These are phyloP conservation scores for Forsythia suspensa DNA, from an alignment of 257 asterid genomes.

Conservation along the genomic window DNA sequence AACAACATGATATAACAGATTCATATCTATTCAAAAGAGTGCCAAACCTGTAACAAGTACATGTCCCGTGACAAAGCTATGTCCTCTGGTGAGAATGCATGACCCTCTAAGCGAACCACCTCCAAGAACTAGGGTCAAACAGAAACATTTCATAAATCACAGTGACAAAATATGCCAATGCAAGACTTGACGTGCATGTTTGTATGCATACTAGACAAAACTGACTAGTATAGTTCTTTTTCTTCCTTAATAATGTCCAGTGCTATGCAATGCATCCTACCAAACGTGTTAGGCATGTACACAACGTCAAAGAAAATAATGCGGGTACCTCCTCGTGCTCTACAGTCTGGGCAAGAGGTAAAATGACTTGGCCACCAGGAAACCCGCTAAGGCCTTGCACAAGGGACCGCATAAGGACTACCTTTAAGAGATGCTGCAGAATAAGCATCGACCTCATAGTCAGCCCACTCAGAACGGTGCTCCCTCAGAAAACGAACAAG, in stretches of 20 bases:
- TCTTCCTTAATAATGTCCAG: background rate
- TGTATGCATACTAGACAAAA: background rate
- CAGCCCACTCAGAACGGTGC: slow-evolving; percentile 95
- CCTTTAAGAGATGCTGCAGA: slow-evolving; percentile 78
- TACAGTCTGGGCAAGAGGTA: slow-evolving; percentile 77
- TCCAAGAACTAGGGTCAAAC: slow-evolving; percentile 57
- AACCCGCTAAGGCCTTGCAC: slow-evolving; percentile 67
- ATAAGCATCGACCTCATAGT: slow-evolving; percentile 73
- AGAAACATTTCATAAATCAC: background rate
- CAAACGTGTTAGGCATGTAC: background rate
- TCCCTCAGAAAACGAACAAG: slow-evolving; percentile 83
- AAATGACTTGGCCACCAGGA: slow-evolving; percentile 69
- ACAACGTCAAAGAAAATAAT: background rate
- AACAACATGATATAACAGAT: background rate
- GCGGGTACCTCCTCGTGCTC: slow-evolving; percentile 75
- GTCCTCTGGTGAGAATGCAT: slow-evolving; percentile 71
- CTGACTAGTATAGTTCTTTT: background rate
- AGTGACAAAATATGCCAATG: background rate
- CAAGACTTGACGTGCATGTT: background rate
- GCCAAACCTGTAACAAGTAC: slow-evolving; percentile 75
- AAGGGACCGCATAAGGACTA: slow-evolving; percentile 65
- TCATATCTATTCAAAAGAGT: background rate
- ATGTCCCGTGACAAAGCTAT: slow-evolving; percentile 79
- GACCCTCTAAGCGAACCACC: slow-evolving; percentile 84
- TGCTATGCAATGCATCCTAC: background rate